These are phyloP conservation scores for Arctostaphylos glauca DNA, from an alignment of 148 eudicot species.

Conservation along the genomic window DNA sequence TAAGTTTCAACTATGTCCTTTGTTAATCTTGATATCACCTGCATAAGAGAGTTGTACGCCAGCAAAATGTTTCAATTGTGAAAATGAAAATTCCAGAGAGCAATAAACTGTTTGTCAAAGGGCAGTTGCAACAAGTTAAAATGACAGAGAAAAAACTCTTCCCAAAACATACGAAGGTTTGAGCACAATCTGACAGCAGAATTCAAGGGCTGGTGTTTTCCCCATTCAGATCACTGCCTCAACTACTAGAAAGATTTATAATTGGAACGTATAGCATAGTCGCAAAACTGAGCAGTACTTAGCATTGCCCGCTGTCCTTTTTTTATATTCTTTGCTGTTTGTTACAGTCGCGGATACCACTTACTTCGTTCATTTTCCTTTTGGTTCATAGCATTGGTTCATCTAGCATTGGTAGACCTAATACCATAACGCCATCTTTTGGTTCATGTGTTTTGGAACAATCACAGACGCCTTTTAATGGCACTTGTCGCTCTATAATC, in stretches of 20 bases:
- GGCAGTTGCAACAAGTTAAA: not conserved
- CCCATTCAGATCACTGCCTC: not conserved
- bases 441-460: not conserved
- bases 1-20: constrained; percentile 87
- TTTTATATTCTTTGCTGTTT: not conserved
- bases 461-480: not conserved
- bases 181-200: not conserved
- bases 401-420: too few relatives aligned
- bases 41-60: constrained; percentile 22
- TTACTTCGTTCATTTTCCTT: not conserved
- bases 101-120: constrained; percentile 5
- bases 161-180: not conserved
- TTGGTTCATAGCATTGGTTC: too few relatives aligned
- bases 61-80: not conserved
- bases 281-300: not conserved
- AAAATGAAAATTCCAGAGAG: not conserved
- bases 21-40: constrained; percentile 80
- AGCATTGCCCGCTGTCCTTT: not conserved
- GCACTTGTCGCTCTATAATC: too few relatives aligned
- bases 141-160: not conserved
- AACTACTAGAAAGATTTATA: not conserved
- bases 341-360: not conserved
- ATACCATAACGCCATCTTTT: not conserved
- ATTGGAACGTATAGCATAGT: not conserved
- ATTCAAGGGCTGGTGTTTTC: not conserved